A percentile compares a stretch with the other conserved stretches of the same genome.
Evolutionary conservation across 1,284 basidiomycete species (phyloP).

Genomic region (Pseudomicrostroma phylloplanum): DNA sequence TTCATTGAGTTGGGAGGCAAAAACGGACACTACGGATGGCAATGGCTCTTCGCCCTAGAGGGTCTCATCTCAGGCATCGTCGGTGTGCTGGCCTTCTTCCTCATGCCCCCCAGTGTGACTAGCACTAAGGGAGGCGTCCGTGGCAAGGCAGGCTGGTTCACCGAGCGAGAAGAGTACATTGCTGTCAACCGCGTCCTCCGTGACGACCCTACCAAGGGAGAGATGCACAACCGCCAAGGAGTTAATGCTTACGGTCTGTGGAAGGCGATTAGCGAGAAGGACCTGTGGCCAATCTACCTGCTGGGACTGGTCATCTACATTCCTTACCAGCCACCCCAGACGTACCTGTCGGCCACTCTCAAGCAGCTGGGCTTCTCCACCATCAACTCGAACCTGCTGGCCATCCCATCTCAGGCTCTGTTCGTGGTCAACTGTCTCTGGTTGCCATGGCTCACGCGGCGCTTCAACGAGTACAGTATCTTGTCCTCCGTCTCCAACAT

Average conservation of each 20-base stretch:
- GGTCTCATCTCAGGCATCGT: conserved; percentile 19
- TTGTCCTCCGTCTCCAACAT: conserved; percentile 10
- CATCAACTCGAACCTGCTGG: conserved; percentile 29
- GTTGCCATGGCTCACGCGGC: conserved; percentile 19
- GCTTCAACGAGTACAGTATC: conserved; percentile 15
- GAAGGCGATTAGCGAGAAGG: conserved; percentile 60
- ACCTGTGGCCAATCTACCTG: conserved; percentile 66
- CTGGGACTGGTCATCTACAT: conserved; percentile 50
- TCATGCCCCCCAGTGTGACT: conserved; percentile 24
- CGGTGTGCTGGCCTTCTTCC: conserved; percentile 19
- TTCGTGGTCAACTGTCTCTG: conserved; percentile 25
- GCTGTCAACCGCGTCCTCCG: conserved; percentile 61
- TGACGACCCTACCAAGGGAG: conserved; percentile 63
- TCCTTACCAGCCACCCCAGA: conserved; percentile 14
- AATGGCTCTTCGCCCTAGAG: conserved; percentile 19
- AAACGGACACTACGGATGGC: conserved; percentile 29
- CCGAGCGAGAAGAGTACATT: conserved; percentile 56
- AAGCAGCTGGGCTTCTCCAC: conserved; percentile 27
- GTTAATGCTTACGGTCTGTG: conserved; percentile 13
- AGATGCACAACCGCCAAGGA: conserved; percentile 72
- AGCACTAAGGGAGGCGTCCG: conserved; percentile 32
- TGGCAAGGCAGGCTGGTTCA: conserved; percentile 67
- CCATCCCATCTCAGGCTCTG: conserved; percentile 29
- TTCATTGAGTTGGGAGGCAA: conserved; percentile 24
- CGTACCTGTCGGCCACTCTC: conserved; percentile 17